phyloP scores from a whole-genome alignment of 2,329 filamentous ascomycete genomes.

The Penicillium sp. region DNA sequence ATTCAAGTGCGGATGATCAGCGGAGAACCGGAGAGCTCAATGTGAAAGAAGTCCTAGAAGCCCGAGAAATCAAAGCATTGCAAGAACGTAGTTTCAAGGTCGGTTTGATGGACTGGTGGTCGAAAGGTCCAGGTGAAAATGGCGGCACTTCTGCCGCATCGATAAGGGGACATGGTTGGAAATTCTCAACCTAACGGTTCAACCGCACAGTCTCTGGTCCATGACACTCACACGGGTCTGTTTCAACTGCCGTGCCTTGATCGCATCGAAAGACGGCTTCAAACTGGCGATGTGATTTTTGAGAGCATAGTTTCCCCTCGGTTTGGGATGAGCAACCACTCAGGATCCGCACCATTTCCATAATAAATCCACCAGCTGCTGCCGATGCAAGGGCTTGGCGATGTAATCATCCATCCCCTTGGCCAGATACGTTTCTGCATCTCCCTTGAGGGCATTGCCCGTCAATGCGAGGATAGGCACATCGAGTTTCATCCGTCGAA shows the following conservation, averaged over 20 bases:
- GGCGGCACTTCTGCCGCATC: background rate
- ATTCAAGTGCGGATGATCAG: background rate
- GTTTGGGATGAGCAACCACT: background rate
- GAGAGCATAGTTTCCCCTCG: background rate
- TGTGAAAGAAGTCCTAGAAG: background rate
- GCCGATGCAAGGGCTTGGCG: slow-evolving; percentile 56
- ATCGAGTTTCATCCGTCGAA: slow-evolving; percentile 40
- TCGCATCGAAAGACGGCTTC: background rate
- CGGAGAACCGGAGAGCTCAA: background rate
- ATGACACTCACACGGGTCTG: background rate
- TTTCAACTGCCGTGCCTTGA: background rate
- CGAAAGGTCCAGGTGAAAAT: background rate
- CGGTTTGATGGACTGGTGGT: background rate
- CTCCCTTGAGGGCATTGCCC: slow-evolving; percentile 57
- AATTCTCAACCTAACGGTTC: background rate
- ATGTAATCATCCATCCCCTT: slow-evolving; percentile 59
- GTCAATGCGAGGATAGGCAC: slow-evolving; percentile 58
- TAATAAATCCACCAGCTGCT: slow-evolving; percentile 47
- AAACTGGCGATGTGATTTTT: background rate
- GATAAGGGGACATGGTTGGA: background rate
- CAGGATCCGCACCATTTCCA: slow-evolving; percentile 39
- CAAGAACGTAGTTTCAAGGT: background rate
- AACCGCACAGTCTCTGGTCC: background rate
- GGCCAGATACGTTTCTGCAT: slow-evolving; percentile 54
- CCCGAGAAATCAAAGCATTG: background rate